Base-by-base conservation (phyloP, 2,329 filamentous ascomycete species). In the Colletotrichum higginsianum region DNA sequence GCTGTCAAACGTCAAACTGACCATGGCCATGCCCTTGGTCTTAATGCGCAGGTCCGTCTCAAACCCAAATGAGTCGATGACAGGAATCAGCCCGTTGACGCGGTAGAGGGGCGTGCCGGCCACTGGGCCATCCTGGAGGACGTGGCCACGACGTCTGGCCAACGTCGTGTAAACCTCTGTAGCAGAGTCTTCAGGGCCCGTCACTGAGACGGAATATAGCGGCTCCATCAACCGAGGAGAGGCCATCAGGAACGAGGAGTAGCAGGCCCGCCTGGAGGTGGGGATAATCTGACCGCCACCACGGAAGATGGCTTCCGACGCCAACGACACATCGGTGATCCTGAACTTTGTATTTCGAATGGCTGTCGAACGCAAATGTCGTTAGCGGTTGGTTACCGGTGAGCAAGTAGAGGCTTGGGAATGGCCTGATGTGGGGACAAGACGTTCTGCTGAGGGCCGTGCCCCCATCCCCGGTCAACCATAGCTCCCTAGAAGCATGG, bases 301-400 rank as follows among this genome's bases (percentile, higher is more conserved):
- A 62, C 96, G 91, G 86, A 95, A 97, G 79, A 99, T 98, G 62
- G 96, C 93, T 83, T 98, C 95, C 62, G 91, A 88, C 13, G 95
- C 96, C 23, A 99, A 88, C 52, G 93, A 87, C 65, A 98, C 90
- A 79, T 98, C 96, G 73, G 95, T 98, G 78, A 99, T 91, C 80
- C 95, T 94, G 88, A 99, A 99, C 80, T 98, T 98, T 76, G 94
- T 94, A 83, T 99, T 99, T 77, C 96, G 95, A 79, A 99, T 98
- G 44, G 96, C 93, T 94, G 78, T 74, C 73, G 74, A 70, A 72
- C 60, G 72, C 80, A 68, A 55, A 53, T 66, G 55, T 67, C 47
- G 75, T 80, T 72, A 80, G 80, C 71, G 75, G 60, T 65, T 67
- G 75, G 61, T 46, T 46, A 63, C 44, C 30, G 58, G 52, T 71